These are phyloP conservation scores for Brassica carinata DNA, from an alignment of 345 rosid genomes.

Conservation along the genomic window DNA sequence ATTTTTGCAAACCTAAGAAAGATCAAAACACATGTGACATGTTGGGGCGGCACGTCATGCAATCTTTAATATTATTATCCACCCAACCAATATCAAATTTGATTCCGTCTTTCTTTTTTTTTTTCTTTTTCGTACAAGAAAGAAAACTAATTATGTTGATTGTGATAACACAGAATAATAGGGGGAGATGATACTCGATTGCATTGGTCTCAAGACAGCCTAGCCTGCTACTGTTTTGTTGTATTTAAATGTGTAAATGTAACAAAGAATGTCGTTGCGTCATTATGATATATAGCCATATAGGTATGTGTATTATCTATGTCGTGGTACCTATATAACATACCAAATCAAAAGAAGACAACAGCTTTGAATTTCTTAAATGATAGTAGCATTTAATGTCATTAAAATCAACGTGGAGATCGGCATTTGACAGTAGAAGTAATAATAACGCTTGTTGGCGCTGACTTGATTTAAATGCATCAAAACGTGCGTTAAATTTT, in stretches of 20 bases:
- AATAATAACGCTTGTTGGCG: not conserved
- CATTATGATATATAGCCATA: not conserved
- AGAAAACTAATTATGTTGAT: not conserved
- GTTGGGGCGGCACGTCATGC: slow-evolving; percentile 25
- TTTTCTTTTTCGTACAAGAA: not conserved
- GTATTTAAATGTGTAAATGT: not conserved
- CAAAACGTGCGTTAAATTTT: not conserved
- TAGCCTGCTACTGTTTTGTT: not conserved
- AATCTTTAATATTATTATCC: not conserved
- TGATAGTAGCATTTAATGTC: not conserved
- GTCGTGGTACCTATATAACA: not conserved
- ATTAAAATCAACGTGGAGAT: not conserved
- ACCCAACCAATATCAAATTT: not conserved
- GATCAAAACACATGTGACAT: slow-evolving; percentile 32
- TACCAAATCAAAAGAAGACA: slow-evolving; percentile 12
- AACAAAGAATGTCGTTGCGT: not conserved
- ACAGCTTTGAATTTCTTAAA: not conserved
- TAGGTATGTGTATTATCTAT: not conserved
- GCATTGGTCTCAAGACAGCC: slow-evolving; percentile 1
- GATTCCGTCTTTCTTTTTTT: slow-evolving; percentile 5
- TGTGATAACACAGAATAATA: slow-evolving; percentile 10
- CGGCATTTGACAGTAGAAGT: not conserved
- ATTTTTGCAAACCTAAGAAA: slow-evolving; percentile 24
- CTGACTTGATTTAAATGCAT: not conserved
- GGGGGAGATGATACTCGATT: not conserved